Base-by-base conservation (phyloP, 371 early-diverging fungal species). In the Syncephalastrum contaminatum region DNA sequence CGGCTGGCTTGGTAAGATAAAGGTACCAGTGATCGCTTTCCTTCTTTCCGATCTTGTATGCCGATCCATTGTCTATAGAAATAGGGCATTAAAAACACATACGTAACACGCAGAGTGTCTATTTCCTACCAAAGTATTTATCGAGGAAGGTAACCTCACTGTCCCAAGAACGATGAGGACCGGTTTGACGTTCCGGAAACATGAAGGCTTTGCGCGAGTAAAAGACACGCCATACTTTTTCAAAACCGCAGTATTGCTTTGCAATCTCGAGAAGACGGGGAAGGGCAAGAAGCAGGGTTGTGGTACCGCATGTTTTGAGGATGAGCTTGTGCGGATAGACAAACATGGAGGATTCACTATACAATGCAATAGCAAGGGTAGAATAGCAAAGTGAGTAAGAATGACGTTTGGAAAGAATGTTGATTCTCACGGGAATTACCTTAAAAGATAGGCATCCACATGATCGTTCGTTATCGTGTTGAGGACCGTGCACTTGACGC, bases 241-340 rank as follows among this genome's bases (percentile, higher is more conserved):
- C 76, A 42, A 89, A 78, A 14, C 86, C 86, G 61, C 86, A 86
- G 58, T 77, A 80, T 45, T 79, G 72, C 41, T 76, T 69, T n/a
- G 94, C 96, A 64, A 94, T 87, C 53, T 90, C 86, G 43, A 96
- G 68, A 41, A 97, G 84, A 44, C 86, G 80, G 43, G 92, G 88
- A 43, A 97, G 64, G 21, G 95, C 90, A 58, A 88, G 77, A 62
- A 97, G 75, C 30, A 96, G 76, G 0, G 95, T 96, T 18, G 98
- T 96, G 4, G 96, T 96, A 24, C 98, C 98, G 75, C 98, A 97
- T 4, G 98, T 97, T 77, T 97, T 97, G 59, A 97, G 77, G 52
- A 97, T 92, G 43, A 97, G 63, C 59, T 93, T 92, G 83, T 95
- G 91, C 19, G 90, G 87, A 70, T 94, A 96, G 41, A 97, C 94